These are phyloP conservation scores for Starmerella vaccinii DNA, from an alignment of 805 yeast species.

Conservation along the genomic window DNA sequence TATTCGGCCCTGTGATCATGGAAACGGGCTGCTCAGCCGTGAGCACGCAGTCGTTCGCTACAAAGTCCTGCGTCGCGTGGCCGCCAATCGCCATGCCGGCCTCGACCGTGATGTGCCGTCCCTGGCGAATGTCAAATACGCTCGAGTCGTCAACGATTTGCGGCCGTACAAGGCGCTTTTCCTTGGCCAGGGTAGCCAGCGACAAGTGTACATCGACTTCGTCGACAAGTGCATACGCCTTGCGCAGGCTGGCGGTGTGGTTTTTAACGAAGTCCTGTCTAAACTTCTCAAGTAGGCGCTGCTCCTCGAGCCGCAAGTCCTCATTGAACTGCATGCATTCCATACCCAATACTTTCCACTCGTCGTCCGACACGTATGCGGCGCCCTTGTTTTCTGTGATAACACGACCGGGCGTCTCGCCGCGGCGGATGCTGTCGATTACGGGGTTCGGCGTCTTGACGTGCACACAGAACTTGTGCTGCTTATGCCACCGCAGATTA, in stretches of 20 bases:
- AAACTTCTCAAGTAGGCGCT: slow-evolving; percentile 40
- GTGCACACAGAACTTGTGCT: slow-evolving; percentile 41
- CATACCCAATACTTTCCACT: slow-evolving; percentile 47
- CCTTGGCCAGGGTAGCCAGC: slow-evolving; percentile 62
- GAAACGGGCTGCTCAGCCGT: slow-evolving; percentile 33
- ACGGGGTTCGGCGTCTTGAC: slow-evolving; percentile 26
- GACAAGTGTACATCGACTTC: slow-evolving; percentile 62
- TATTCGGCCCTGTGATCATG: slow-evolving; percentile 81
- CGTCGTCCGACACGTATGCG: slow-evolving; percentile 35
- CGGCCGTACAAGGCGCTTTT: slow-evolving; percentile 59
- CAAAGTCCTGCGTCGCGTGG: slow-evolving; percentile 34
- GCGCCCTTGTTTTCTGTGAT: slow-evolving; percentile 37
- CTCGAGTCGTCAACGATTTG: slow-evolving; percentile 39
- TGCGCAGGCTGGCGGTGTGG: slow-evolving; percentile 39
- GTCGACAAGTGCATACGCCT: slow-evolving; percentile 45
- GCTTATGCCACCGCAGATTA: slow-evolving; percentile 36
- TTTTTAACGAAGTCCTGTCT: slow-evolving; percentile 38
- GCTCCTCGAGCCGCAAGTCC: slow-evolving; percentile 48
- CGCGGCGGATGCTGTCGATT: slow-evolving; percentile 1
- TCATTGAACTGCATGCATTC: slow-evolving; percentile 38
- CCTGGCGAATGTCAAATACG: slow-evolving; percentile 44
- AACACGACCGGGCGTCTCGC: slow-evolving; percentile 24
- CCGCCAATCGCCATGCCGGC: slow-evolving; percentile 47
- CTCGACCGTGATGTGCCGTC: slow-evolving; percentile 84
- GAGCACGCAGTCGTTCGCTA: slow-evolving; percentile 37